phyloP scores from a whole-genome alignment of 2,329 filamentous ascomycete species.

The Colletotrichum australisinense region DNA sequence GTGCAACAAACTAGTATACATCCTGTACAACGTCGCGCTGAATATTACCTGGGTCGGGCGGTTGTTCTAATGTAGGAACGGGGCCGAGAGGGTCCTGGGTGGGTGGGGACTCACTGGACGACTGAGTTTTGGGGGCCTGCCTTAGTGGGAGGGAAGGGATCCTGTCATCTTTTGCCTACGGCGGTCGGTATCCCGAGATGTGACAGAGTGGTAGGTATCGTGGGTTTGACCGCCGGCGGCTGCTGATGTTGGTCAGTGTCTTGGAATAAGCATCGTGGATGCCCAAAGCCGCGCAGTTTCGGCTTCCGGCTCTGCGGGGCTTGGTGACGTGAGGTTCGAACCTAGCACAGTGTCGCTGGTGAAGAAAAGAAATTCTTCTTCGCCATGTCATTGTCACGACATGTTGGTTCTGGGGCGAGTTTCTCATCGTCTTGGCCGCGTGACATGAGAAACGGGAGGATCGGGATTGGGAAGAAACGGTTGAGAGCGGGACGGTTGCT shows the following conservation, averaged over 20 bases:
- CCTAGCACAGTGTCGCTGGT: background rate
- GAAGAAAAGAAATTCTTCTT: background rate
- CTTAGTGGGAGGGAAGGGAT: conserved; percentile 8
- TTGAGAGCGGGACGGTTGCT: conserved; percentile 6
- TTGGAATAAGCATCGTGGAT: conserved; percentile 1
- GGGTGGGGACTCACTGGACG: conserved; percentile 19
- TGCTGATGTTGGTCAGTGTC: background rate
- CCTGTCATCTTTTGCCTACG: conserved; percentile 22
- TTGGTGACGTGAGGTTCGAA: background rate
- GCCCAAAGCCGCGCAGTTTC: conserved; percentile 11
- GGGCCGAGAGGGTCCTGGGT: conserved; percentile 23
- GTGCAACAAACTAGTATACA: background rate
- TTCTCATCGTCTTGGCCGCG: background rate
- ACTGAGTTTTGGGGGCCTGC: conserved; percentile 23
- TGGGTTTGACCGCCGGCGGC: background rate
- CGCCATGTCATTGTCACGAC: conserved; percentile 3
- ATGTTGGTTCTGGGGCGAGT: background rate
- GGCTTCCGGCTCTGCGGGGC: background rate
- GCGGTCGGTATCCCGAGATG: conserved; percentile 30
- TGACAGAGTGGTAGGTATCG: conserved; percentile 14
- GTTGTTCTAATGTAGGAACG: conserved; percentile 34
- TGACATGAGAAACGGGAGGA: background rate
- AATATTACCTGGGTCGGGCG: conserved; percentile 17
- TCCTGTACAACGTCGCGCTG: conserved; percentile 1
- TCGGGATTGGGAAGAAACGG: background rate